Percentiles rank a stretch among this genome's conserved stretches.
These are phyloP conservation scores for Naumovozyma baii DNA, from an alignment of 805 yeast genomes.

Conservation along the genomic window DNA sequence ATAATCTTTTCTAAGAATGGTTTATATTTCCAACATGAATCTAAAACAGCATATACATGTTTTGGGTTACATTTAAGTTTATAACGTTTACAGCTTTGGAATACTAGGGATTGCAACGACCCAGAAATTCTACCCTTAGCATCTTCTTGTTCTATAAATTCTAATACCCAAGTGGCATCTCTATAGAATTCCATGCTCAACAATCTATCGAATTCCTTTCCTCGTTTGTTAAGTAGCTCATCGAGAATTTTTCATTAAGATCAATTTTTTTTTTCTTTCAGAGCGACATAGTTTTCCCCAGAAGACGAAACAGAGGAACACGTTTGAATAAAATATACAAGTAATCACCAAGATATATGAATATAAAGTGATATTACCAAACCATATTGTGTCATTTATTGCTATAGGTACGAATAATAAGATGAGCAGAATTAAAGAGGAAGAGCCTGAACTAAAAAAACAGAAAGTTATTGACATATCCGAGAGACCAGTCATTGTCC, in stretches of 20 bases:
- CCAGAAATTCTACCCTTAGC: constrained; percentile 35
- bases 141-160: constrained; percentile 25
- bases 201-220: not conserved
- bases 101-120: constrained; percentile 44
- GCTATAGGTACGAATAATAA: too few species aligned
- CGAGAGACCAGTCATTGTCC: constrained; percentile 40
- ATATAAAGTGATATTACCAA: too few species aligned
- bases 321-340: too few species aligned
- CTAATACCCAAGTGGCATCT: constrained; percentile 33
- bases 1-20: constrained; percentile 55
- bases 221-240: not conserved
- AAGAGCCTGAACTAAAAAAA: not conserved
- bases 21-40: constrained; percentile 65
- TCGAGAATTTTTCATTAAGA: not conserved
- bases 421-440: too few species aligned
- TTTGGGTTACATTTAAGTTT: constrained; percentile 60
- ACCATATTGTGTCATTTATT: too few species aligned
- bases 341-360: too few species aligned
- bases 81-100: constrained; percentile 39
- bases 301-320: too few species aligned
- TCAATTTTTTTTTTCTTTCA: not conserved
- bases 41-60: constrained; percentile 76
- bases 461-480: not conserved
- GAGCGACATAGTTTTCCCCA: too few species aligned
- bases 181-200: constrained; percentile 29